These are phyloP conservation scores for Lachnellula cervina DNA, from an alignment of 2,329 filamentous ascomycete genomes.

Conservation along the genomic window DNA sequence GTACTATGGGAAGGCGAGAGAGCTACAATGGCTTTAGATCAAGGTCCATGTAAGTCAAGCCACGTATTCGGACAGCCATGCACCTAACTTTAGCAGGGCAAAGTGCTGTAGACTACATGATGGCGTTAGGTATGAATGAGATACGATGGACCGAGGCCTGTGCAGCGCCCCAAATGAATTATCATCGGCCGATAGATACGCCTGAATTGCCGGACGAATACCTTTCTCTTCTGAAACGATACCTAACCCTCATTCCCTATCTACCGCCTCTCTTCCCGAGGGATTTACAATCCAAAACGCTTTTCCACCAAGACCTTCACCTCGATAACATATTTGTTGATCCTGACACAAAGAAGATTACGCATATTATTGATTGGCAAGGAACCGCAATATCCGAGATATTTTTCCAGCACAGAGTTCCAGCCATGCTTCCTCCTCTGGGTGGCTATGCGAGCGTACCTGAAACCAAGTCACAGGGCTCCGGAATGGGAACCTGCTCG, in stretches of 20 bases:
- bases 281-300: constrained; percentile 3
- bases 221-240: constrained; percentile 17
- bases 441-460: background rate
- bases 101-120: constrained; percentile 13
- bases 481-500: background rate
- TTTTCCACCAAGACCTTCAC: constrained; percentile 39
- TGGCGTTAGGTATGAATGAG: constrained; percentile 15
- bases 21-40: constrained; percentile 18
- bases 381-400: constrained; percentile 15
- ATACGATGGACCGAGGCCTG: constrained; percentile 14
- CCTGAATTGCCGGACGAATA: constrained; percentile 16
- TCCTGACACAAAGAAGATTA: constrained; percentile 33
- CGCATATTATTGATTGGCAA: constrained; percentile 40
- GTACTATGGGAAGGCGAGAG: constrained; percentile 17
- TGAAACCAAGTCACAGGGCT: background rate
- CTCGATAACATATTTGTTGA: constrained; percentile 40
- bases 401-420: constrained; percentile 12
- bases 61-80: constrained; percentile 5
- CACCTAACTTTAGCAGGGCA: constrained; percentile 13
- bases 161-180: constrained; percentile 11
- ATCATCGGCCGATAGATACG: constrained; percentile 8
- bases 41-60: constrained; percentile 18
- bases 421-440: constrained; percentile 12
- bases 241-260: constrained; percentile 12
- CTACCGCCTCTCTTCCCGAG: constrained; percentile 3